A percentile compares a stretch with the other conserved stretches of the same genome.
These are phyloP conservation scores for Nicotiana otophora DNA, from an alignment of 257 asterid species.

Conservation along the genomic window DNA sequence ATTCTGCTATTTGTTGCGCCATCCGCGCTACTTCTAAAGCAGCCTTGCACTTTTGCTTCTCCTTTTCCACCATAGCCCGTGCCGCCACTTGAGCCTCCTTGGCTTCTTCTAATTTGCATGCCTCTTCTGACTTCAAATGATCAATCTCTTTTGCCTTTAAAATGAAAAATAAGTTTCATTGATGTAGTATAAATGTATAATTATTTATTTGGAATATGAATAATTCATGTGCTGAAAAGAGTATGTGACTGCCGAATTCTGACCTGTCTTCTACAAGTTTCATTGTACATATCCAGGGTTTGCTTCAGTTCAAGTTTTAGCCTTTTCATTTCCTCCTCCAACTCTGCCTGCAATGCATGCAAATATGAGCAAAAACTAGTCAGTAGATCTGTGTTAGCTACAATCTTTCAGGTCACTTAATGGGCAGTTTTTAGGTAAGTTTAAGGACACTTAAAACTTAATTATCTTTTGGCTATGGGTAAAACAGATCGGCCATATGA, in stretches of 20 bases:
- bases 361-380: not conserved
- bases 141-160: conserved; percentile 41
- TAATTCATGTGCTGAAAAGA: not conserved
- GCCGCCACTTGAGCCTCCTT: conserved; percentile 41
- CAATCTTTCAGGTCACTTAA: not conserved
- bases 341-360: conserved; percentile 35
- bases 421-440: not conserved
- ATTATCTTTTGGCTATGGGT: no score
- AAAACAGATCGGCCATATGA: not conserved
- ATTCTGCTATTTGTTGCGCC: conserved; percentile 66
- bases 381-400: not conserved
- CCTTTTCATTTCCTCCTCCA: conserved; percentile 66
- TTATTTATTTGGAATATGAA: not conserved
- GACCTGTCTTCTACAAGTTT: conserved; percentile 42
- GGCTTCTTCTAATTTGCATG: conserved; percentile 36
- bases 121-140: conserved; percentile 38
- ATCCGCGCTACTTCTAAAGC: conserved; percentile 72
- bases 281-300: conserved; percentile 47
- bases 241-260: not conserved
- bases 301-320: conserved; percentile 59
- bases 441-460: not conserved
- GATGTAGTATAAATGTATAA: not conserved
- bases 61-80: conserved; percentile 49
- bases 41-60: conserved; percentile 64
- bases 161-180: not conserved